These are phyloP conservation scores for Peribolospora kevripleyi DNA, from an alignment of 768 basidiomycete species.

Conservation along the genomic window DNA sequence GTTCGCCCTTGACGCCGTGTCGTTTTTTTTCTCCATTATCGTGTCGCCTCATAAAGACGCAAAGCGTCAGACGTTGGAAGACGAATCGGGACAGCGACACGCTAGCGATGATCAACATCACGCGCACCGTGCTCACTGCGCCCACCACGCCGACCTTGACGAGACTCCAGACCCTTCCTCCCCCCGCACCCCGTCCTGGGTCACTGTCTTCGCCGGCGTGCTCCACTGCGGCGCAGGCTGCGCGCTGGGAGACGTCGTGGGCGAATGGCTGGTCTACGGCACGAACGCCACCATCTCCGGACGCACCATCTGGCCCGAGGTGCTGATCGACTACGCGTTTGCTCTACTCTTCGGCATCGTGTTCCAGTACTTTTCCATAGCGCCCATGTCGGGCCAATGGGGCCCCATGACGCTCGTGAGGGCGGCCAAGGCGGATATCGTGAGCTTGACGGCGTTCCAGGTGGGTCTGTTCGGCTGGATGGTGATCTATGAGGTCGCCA, in stretches of 20 bases:
- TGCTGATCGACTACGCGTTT: constrained; percentile 2
- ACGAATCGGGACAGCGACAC: no score
- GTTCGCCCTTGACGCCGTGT: no score
- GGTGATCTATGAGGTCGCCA: no score
- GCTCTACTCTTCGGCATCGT: constrained; percentile 3
- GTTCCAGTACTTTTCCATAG: constrained; percentile 4
- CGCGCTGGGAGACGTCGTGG: constrained; percentile 2
- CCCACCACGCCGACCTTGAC: no score
- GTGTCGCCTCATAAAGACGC: no score
- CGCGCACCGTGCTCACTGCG: no score
- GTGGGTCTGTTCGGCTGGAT: not conserved
- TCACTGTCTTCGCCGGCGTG: not conserved
- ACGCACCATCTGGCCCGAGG: constrained; percentile 3
- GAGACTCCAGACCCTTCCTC: no score
- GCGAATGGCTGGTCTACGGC: constrained; percentile 4
- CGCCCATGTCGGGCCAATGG: constrained; percentile 3
- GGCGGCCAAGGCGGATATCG: constrained; percentile 2
- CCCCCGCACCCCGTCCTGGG: no score
- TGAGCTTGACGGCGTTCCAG: constrained; percentile 1
- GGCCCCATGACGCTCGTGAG: not conserved
- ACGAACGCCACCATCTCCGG: not conserved
- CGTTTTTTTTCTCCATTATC: no score
- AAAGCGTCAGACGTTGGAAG: no score
- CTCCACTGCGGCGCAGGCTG: constrained; percentile 3
- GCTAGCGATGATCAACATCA: no score